A percentile compares a stretch with the other conserved stretches of the same genome.
Evolutionary conservation across 495 filamentous ascomycete genomes (phyloP).

Genomic region (Corynascus novoguineensis): DNA sequence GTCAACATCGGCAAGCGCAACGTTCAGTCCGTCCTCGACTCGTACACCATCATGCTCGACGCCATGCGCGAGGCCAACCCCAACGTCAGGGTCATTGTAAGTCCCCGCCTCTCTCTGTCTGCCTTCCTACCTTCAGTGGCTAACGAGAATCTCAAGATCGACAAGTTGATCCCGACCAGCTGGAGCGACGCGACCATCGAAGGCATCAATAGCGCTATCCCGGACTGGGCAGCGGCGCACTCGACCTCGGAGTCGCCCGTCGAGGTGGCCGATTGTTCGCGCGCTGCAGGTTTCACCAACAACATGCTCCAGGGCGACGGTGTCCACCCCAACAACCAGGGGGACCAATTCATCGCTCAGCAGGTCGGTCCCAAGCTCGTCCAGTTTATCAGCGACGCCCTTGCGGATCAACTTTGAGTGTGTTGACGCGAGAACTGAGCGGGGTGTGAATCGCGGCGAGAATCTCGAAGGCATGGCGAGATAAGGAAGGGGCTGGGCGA

Average conservation of each 20-base stretch:
- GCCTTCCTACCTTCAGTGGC: too few species aligned
- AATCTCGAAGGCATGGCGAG: too few species aligned
- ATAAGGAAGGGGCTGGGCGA: too few species aligned
- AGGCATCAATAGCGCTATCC: conserved; percentile 31
- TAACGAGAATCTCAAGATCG: conserved; percentile 23
- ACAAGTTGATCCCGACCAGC: conserved; percentile 30
- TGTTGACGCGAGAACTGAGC: neutral
- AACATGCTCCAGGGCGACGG: conserved; percentile 24
- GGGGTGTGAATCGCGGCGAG: neutral
- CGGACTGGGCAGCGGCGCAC: conserved; percentile 27
- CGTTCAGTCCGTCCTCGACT: conserved; percentile 30
- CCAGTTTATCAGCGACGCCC: conserved; percentile 11
- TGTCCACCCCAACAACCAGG: conserved; percentile 33
- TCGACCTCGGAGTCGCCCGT: conserved; percentile 30
- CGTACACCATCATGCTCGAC: conserved; percentile 31
- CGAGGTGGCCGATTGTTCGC: conserved; percentile 28
- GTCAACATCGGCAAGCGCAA: conserved; percentile 25
- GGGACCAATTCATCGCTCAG: conserved; percentile 29
- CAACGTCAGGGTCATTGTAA: conserved; percentile 31
- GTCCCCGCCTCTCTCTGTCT: neutral
- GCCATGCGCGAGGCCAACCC: conserved; percentile 31
- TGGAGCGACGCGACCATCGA: conserved; percentile 27
- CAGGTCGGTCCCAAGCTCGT: conserved; percentile 24
- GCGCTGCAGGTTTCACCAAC: conserved; percentile 26
- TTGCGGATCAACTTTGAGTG: too few species aligned